phyloP scores from a whole-genome alignment of 2,329 filamentous ascomycete genomes.

The Colletotrichum noveboracense region DNA sequence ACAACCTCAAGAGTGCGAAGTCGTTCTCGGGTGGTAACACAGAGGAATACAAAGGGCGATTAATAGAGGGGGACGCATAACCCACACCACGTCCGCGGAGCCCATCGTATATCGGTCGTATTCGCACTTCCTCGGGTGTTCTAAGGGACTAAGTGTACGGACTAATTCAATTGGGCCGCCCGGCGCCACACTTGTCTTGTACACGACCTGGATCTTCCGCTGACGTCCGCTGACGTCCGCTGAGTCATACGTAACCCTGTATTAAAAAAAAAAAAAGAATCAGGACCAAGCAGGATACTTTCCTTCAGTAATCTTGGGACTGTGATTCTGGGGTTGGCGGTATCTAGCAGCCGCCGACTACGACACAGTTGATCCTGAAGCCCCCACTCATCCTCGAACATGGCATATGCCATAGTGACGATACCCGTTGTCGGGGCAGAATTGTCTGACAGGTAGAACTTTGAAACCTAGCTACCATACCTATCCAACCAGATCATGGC shows the following conservation, averaged over 20 bases:
- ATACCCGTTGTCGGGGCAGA: neutral
- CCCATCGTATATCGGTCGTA: slow-evolving; percentile 6
- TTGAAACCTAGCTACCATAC: neutral
- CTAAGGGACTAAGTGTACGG: neutral
- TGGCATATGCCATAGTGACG: neutral
- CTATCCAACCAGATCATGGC: neutral
- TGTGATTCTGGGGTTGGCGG: neutral
- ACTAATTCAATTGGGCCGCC: slow-evolving; percentile 3
- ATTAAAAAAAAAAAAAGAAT: neutral
- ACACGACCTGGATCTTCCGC: neutral
- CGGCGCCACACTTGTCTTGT: neutral
- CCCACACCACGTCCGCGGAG: slow-evolving; percentile 8
- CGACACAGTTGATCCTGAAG: neutral
- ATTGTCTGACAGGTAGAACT: neutral
- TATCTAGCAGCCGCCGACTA: neutral
- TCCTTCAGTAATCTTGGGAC: neutral
- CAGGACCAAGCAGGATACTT: neutral
- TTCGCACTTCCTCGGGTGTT: slow-evolving; percentile 9
- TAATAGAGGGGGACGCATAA: slow-evolving; percentile 8
- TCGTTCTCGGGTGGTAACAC: neutral
- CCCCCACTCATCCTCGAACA: neutral
- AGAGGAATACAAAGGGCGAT: neutral
- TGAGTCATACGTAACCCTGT: neutral
- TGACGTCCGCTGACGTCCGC: neutral
- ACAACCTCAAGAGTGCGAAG: neutral